These are phyloP conservation scores for Colletotrichum lupini DNA, from an alignment of 2,329 filamentous ascomycete genomes.

Conservation along the genomic window DNA sequence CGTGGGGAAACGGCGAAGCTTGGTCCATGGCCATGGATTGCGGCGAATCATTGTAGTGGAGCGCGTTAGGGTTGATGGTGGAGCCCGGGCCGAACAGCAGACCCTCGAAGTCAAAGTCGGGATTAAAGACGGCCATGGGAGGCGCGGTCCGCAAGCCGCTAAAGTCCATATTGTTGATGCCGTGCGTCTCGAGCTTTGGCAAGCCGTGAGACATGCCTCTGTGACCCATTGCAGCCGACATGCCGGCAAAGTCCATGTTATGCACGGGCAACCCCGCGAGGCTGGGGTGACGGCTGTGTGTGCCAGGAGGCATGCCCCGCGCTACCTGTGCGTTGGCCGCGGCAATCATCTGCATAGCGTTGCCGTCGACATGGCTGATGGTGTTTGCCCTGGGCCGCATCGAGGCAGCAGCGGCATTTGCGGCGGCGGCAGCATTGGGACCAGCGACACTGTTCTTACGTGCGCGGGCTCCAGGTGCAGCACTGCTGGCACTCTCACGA, in stretches of 20 bases:
- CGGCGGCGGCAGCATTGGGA: constrained; percentile 54
- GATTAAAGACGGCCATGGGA: constrained; percentile 69
- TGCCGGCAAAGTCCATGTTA: constrained; percentile 73
- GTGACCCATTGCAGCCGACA: constrained; percentile 76
- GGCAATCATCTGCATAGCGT: constrained; percentile 78
- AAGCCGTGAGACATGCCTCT: constrained; percentile 76
- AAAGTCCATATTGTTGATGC: constrained; percentile 71
- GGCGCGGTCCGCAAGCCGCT: constrained; percentile 84
- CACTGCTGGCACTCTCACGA: constrained; percentile 85
- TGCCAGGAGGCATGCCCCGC: constrained; percentile 57
- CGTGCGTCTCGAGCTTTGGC: constrained; percentile 85
- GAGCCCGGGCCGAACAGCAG: constrained; percentile 75
- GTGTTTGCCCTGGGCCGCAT: constrained; percentile 95
- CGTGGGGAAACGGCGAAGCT: constrained; percentile 68
- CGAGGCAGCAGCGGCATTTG: constrained; percentile 62
- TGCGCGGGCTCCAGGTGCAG: constrained; percentile 74
- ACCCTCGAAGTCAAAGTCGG: constrained; percentile 77
- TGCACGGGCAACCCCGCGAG: constrained; percentile 74
- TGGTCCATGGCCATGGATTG: constrained; percentile 73
- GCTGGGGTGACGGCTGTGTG: constrained; percentile 75
- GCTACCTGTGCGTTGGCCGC: constrained; percentile 66
- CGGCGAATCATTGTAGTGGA: constrained; percentile 87
- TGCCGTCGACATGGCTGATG: constrained; percentile 90
- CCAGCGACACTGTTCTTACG: constrained; percentile 92
- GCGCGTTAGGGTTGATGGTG: constrained; percentile 76